These are phyloP conservation scores for Clavispora vitiphila DNA, from an alignment of 805 yeast species.

Conservation along the genomic window DNA sequence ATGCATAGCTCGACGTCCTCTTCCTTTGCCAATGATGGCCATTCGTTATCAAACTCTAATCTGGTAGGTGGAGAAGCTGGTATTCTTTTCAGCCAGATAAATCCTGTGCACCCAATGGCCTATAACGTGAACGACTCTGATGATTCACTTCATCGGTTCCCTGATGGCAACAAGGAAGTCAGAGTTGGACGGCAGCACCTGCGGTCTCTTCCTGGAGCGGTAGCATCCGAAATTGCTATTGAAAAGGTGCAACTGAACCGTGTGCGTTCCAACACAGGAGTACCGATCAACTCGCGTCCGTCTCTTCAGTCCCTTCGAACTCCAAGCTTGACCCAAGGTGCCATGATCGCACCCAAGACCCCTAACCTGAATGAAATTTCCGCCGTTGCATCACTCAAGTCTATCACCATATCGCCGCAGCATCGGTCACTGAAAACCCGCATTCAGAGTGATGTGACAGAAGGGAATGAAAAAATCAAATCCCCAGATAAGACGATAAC, in stretches of 20 bases:
- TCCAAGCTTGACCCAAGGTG: conserved; percentile 5
- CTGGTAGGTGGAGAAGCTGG: neutral
- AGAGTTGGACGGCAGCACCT: neutral
- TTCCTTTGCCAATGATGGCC: neutral
- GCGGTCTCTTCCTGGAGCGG: neutral
- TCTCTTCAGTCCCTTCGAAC: conserved; percentile 3
- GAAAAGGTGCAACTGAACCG: neutral
- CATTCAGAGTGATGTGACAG: neutral
- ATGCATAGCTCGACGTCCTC: neutral
- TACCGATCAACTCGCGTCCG: conserved; percentile 7
- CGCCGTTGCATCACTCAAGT: conserved; percentile 34
- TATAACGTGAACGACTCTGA: neutral
- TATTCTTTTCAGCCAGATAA: neutral
- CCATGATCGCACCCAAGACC: conserved; percentile 13
- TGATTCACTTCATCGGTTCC: neutral
- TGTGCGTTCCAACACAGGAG: neutral
- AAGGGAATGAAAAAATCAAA: neutral
- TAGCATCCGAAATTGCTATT: neutral
- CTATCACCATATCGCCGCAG: conserved; percentile 37
- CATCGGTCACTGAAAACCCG: conserved; percentile 5
- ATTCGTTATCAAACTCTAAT: neutral
- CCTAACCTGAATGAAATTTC: conserved; percentile 11
- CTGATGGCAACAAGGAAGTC: neutral
- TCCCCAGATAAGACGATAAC: neutral
- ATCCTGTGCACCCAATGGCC: neutral